A percentile compares a stretch with the other conserved stretches of the same genome.
Conservation (phyloP, 176 grass and related monocot genomes). For the Secale cereale region DNA sequence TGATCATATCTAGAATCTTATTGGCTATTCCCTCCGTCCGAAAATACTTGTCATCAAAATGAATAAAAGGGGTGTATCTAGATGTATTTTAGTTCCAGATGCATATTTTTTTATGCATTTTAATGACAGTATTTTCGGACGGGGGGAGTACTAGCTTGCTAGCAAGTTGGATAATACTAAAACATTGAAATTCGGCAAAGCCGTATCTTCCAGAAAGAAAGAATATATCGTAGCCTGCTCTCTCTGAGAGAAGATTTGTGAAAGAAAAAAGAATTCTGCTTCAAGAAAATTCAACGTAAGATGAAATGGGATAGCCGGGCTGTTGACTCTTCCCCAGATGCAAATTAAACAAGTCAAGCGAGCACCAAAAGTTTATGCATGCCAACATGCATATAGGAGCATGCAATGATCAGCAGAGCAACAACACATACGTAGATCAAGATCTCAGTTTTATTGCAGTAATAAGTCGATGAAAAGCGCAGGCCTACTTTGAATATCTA, state of each 20-base stretch:
- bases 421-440: neutral
- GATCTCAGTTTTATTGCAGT: conserved; percentile 7
- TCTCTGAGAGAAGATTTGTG: neutral
- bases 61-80: too few relatives aligned
- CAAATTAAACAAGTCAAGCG: neutral
- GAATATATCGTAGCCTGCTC: neutral
- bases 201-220: neutral
- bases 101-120: too few relatives aligned
- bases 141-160: too few relatives aligned
- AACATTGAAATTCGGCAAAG: neutral
- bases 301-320: neutral
- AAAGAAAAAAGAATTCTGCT: neutral
- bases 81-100: too few relatives aligned
- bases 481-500: neutral
- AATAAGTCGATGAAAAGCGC: neutral
- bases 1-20: neutral
- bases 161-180: neutral
- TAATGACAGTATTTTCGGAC: too few relatives aligned
- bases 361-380: neutral
- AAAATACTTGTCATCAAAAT: too few relatives aligned
- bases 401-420: neutral
- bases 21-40: too few relatives aligned
- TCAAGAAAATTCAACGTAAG: too few relatives aligned
- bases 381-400: neutral
- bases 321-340: neutral